phyloP scores from a whole-genome alignment of 306 rosid species.

The Chamaecrista fasciculata region DNA sequence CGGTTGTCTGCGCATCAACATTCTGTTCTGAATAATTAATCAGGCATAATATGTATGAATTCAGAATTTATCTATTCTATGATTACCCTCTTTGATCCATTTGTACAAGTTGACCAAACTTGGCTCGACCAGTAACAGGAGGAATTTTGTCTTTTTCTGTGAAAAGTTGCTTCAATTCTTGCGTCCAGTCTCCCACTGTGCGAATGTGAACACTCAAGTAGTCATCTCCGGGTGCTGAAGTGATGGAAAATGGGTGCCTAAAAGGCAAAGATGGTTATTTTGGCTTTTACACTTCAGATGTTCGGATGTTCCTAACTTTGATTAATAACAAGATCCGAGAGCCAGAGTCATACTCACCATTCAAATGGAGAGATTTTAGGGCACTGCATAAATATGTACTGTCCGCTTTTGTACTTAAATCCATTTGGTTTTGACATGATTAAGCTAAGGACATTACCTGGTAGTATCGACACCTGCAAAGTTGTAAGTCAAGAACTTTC shows the following conservation, averaged over 20 bases:
- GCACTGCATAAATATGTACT: conserved; percentile 82
- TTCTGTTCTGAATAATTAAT: not conserved
- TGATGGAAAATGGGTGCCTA: conserved; percentile 96
- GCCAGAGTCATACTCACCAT: conserved; percentile 49
- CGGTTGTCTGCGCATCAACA: conserved; percentile 56
- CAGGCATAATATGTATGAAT: not conserved
- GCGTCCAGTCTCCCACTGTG: conserved; percentile 87
- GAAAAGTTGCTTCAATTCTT: conserved; percentile 56
- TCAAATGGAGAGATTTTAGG: conserved; percentile 81
- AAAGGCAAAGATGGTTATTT: conserved; percentile 14
- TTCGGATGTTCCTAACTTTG: not conserved
- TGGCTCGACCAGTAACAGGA: conserved; percentile 31
- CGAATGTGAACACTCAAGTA: conserved; percentile 79
- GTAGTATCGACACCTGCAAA: conserved; percentile 66
- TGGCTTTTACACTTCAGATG: not conserved
- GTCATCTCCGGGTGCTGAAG: conserved; percentile 93
- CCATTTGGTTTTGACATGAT: conserved; percentile 80
- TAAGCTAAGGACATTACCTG: conserved; percentile 83
- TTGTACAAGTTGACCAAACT: conserved; percentile 42
- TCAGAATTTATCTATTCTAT: not conserved
- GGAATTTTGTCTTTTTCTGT: conserved; percentile 45
- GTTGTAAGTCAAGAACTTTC: conserved; percentile 17
- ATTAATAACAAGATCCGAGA: not conserved
- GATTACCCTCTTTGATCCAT: conserved; percentile 51
- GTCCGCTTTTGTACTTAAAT: conserved; percentile 92